phyloP scores from a whole-genome alignment of 2,329 filamentous ascomycete species.

The Colletotrichum orbiculare region DNA sequence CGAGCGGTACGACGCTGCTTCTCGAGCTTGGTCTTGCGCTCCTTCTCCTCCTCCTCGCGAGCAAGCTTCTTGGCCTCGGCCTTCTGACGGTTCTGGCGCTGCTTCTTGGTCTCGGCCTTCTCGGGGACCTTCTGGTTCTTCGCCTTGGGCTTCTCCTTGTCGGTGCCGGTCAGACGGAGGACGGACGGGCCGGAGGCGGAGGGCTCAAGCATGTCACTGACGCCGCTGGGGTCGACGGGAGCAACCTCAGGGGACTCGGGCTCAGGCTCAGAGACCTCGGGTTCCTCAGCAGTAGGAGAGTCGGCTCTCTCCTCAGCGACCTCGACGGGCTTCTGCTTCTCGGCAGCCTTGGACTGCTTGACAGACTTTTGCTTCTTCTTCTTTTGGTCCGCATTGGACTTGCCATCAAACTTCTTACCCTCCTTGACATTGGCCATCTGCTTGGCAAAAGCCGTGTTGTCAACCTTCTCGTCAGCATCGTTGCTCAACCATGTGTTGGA shows the following conservation, averaged over 20 bases:
- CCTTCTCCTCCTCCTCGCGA: slow-evolving; percentile 81
- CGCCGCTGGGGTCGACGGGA: slow-evolving; percentile 72
- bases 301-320: slow-evolving; percentile 71
- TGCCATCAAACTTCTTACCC: slow-evolving; percentile 69
- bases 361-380: slow-evolving; percentile 74
- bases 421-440: slow-evolving; percentile 78
- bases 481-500: slow-evolving; percentile 44
- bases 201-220: slow-evolving; percentile 93
- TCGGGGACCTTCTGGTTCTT: slow-evolving; percentile 73
- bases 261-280: slow-evolving; percentile 79
- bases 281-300: slow-evolving; percentile 58
- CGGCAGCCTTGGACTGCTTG: slow-evolving; percentile 74
- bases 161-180: slow-evolving; percentile 78
- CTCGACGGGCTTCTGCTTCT: slow-evolving; percentile 57
- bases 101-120: slow-evolving; percentile 88
- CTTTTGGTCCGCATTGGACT: slow-evolving; percentile 69
- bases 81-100: slow-evolving; percentile 92
- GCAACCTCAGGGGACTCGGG: slow-evolving; percentile 79
- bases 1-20: slow-evolving; percentile 85
- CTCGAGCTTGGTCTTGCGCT: slow-evolving; percentile 81
- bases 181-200: slow-evolving; percentile 75
- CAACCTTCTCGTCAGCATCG: slow-evolving; percentile 67
- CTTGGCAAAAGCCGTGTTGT: slow-evolving; percentile 81
- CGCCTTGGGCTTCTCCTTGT: slow-evolving; percentile 71
- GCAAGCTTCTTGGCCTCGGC: slow-evolving; percentile 80